Base-by-base conservation (phyloP, 257 asterid genomes). In the Avicennia marina region DNA sequence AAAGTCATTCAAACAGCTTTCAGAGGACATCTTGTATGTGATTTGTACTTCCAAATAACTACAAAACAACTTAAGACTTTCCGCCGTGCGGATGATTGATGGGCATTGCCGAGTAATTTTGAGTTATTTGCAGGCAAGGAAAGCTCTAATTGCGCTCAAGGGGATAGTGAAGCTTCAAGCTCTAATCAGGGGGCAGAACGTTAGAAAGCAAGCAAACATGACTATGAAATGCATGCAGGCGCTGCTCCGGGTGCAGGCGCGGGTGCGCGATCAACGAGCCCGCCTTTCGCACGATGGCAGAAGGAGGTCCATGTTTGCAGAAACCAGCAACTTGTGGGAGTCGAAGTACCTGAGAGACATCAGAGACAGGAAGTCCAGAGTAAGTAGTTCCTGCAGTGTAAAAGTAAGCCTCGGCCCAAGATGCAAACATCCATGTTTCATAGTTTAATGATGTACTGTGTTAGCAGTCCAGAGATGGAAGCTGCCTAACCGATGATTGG, bases 161-260 rank as follows among this genome's bases (percentile, higher is more conserved):
- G 98, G 98, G 62, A 79, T 91, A 26, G 96, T 91, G 66, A 88
- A 81, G 63, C 93, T 91, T 39, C 98, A 91, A 72, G 98, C 98
- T 15, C 58, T 91, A 17, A 77, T 91, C 58, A 77, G 98, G 70
- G 98, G 98, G 47, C 98, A 91, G 73, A 88, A 81, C 21, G 96
- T 88, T 4, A 44, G 98, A 48, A 88, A 80, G 63, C 96, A 91
- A 68, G 96, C 98, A 0, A 81, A 82, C 68, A 81, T 85, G 87
- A 85, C 96, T 0, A 81, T 91, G 62, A 83, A 73, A 56, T 91
- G 95, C 84, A 85, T 91, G 98, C 94, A 91, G 59, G 87, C 98
- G 41, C 67, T 91, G 71, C 88, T 91, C 51, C 79, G 94, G 6
- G 89, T 91, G 63, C 98, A 91, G 73, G 82, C 96, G 25, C 79